Base-by-base conservation (phyloP, 2,329 filamentous ascomycete genomes). In the Fusarium verticillioides region DNA sequence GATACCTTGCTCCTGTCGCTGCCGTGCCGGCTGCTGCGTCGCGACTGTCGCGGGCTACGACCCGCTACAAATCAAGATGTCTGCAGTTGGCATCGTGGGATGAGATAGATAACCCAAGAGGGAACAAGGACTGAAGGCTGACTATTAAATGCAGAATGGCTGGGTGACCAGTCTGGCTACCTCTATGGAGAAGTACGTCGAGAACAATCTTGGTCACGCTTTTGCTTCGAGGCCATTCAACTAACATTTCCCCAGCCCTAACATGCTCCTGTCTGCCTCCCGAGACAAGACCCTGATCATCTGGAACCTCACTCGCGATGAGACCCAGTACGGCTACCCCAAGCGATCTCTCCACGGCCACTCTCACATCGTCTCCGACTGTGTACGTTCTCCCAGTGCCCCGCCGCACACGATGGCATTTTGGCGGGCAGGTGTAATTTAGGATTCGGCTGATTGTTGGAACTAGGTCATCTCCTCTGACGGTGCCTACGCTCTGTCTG, bases 281-380 rank as follows among this genome's bases (percentile, higher is more conserved):
- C 95, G 96, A 88, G 96, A 99, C 91, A 98, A 98, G 93, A 94
- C 94, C 80, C 90, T 99, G 85, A 99, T 99, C 89, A 97, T 99
- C 92, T 99, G 96, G 96, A 97, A 98, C 91, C 91, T 99, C 83
- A 98, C 96, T 87, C 96, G 96, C 87, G 95, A 98, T 87, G 96
- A 98, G 89, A 92, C 92, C 85, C 93, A 94, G 84, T 99, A 98
- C 91, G 96, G 96, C 82, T 97, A 97, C 91, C 96, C 96, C 84
- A 98, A 99, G 92, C 93, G 96, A 88, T 97, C 94, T 84, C 95
- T 99, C 80, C 93, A 97, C 89, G 96, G 96, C 83, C 96, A 99
- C 91, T 98, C 95, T 78, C 96, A 99, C 93, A 99, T 99, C 86
- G 95, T 99, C 85, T 98, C 96, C 86, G 96, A 99, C 93, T 98